Evolutionary conservation across 78 protist species (phyloP).

Genomic region (slime mould (Dictyostelium discoideum)): dicty_2.7 NC_007089.4:2269001-2269500

Average conservation of each 20-base stretch:
- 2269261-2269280: background rate
- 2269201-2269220: background rate
- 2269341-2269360: too few relatives aligned
- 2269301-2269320: too few relatives aligned
- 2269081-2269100: background rate
- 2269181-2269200: background rate
- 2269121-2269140: conserved; percentile 6
- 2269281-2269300: background rate
- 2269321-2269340: too few relatives aligned
- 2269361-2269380: too few relatives aligned
- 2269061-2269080: background rate
- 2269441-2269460: too few relatives aligned
- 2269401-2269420: too few relatives aligned
- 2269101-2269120: background rate
- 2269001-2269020: background rate
- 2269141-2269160: background rate
- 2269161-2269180: background rate
- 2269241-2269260: background rate
- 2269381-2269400: too few relatives aligned
- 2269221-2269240: background rate
- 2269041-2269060: background rate
- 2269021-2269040: background rate
- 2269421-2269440: too few relatives aligned
- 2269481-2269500: too few relatives aligned
- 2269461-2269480: too few relatives aligned